phyloP scores from a whole-genome alignment of 805 yeast genomes.

The Suhomyces sp. region DNA sequence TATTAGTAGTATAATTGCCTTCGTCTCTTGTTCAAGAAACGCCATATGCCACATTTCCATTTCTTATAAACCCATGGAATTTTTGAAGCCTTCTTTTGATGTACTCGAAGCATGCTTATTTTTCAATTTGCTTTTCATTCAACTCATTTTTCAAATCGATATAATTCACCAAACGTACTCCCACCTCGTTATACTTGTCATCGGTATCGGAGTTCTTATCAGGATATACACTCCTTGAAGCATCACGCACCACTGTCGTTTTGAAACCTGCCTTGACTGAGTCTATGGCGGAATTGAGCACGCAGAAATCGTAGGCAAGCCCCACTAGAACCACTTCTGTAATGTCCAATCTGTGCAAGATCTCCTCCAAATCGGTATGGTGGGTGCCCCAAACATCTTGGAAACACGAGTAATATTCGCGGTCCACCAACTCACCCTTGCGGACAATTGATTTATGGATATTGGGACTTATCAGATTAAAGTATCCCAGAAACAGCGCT shows the following conservation, averaged over 20 bases:
- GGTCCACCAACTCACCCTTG: conserved; percentile 69
- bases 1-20: no score
- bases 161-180: no score
- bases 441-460: conserved; percentile 47
- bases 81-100: no score
- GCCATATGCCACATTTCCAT: no score
- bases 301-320: conserved; percentile 85
- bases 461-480: conserved; percentile 27
- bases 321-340: conserved; percentile 74
- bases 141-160: no score
- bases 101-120: no score
- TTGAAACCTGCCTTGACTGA: conserved; percentile 59
- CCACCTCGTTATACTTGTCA: conserved; percentile 26
- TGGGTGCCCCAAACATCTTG: conserved; percentile 74
- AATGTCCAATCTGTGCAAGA: conserved; percentile 47
- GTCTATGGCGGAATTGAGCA: conserved; percentile 72
- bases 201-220: conserved; percentile 39
- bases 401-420: conserved; percentile 89
- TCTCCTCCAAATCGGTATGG: conserved; percentile 60
- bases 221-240: conserved; percentile 56
- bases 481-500: conserved; percentile 39
- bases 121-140: no score
- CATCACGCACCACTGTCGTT: conserved; percentile 59
- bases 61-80: no score
- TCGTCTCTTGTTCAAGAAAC: no score